phyloP scores from a whole-genome alignment of 192 early-diverging fungal species.

The Spizellomyces punctatus region DNA sequence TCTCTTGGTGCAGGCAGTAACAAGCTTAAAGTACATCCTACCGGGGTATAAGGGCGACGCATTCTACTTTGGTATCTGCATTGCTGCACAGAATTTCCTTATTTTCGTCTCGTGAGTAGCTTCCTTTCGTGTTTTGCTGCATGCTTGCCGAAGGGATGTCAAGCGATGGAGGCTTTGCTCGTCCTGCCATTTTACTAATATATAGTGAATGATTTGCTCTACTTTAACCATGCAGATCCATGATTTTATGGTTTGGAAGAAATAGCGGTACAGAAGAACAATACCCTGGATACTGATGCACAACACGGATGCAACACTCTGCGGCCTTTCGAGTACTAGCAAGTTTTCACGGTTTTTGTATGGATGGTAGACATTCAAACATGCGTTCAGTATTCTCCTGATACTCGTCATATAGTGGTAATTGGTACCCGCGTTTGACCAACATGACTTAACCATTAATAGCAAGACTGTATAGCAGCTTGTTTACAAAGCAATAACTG shows the following conservation, averaged over 20 bases:
- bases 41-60: slow-evolving; percentile 45
- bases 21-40: slow-evolving; percentile 51
- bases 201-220: background rate
- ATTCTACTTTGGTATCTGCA: slow-evolving; percentile 44
- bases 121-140: too few species aligned
- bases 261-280: slow-evolving; percentile 32
- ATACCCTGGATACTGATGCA: slow-evolving; percentile 14
- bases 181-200: background rate
- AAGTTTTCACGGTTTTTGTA: too few species aligned
- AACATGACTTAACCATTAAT: too few species aligned
- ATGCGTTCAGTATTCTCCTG: too few species aligned
- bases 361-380: too few species aligned
- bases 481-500: too few species aligned
- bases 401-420: too few species aligned
- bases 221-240: slow-evolving; percentile 34
- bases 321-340: too few species aligned
- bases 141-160: too few species aligned
- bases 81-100: slow-evolving; percentile 48
- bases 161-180: background rate
- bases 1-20: slow-evolving; percentile 35
- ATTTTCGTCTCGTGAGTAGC: slow-evolving; percentile 51
- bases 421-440: too few species aligned
- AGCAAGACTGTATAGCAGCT: too few species aligned
- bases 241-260: slow-evolving; percentile 56
- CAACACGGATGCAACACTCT: too few species aligned